Percentiles rank a stretch among this genome's conserved stretches.
phyloP scores from a whole-genome alignment of 2,329 filamentous ascomycete genomes.

The Immersiporthe knoxdaviesiana region DNA sequence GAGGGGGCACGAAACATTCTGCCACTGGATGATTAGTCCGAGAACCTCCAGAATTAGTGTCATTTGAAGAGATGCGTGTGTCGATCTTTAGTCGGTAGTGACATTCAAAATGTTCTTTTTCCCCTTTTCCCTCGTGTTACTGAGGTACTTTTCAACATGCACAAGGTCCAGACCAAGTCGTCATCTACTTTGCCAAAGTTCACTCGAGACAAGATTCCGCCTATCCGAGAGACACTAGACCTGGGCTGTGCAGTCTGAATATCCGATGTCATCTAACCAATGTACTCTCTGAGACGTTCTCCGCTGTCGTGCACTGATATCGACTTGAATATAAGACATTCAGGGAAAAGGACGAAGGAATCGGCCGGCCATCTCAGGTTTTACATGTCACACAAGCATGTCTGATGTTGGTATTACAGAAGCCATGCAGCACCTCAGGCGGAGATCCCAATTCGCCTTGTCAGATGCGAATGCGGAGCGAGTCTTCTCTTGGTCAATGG shows the following conservation, averaged over 20 bases:
- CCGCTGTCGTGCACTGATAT: neutral
- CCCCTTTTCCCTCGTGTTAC: neutral
- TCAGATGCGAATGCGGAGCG: neutral
- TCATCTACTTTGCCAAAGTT: neutral
- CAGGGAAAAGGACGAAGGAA: neutral
- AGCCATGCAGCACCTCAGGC: neutral
- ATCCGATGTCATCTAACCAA: neutral
- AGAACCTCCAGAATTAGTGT: neutral
- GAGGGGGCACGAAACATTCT: constrained; percentile 23
- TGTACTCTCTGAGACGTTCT: neutral
- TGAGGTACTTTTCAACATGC: neutral
- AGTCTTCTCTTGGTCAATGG: neutral
- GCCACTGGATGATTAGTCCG: constrained; percentile 18
- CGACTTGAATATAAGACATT: constrained; percentile 16
- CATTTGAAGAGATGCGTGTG: neutral
- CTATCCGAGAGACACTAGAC: constrained; percentile 18
- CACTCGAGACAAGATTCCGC: neutral
- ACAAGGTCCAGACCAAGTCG: neutral
- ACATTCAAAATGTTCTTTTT: neutral
- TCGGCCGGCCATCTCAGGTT: neutral
- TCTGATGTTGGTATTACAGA: neutral
- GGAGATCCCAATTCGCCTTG: neutral
- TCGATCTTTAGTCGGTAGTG: neutral
- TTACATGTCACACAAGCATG: neutral
- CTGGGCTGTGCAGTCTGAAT: constrained; percentile 5